phyloP scores from a whole-genome alignment of 1,284 basidiomycete genomes.

The Cryptococcus depauperatus region DNA sequence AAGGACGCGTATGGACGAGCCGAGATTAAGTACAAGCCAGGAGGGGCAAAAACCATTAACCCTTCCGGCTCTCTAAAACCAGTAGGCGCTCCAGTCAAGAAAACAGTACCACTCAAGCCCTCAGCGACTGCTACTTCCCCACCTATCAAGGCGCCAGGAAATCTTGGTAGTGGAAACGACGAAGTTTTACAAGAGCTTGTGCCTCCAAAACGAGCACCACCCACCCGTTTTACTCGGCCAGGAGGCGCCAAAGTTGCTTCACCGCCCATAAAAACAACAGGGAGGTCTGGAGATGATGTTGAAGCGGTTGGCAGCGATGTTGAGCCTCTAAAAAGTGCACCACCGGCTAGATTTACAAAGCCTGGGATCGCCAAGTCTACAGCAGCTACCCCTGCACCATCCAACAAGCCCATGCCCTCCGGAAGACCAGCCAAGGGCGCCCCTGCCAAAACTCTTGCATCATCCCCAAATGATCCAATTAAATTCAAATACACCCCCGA shows the following conservation, averaged over 20 bases:
- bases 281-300: not conserved
- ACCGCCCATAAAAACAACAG: not conserved
- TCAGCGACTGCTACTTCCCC: conserved; percentile 19
- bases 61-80: conserved; percentile 48
- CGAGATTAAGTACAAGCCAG: conserved; percentile 72
- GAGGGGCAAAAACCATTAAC: conserved; percentile 49
- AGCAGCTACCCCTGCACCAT: conserved; percentile 17
- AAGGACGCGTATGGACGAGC: conserved; percentile 88
- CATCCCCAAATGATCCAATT: conserved; percentile 61
- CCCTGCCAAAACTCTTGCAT: conserved; percentile 52
- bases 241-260: conserved; percentile 13
- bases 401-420: conserved; percentile 12
- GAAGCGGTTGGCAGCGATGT: not conserved
- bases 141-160: conserved; percentile 24
- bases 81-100: conserved; percentile 48
- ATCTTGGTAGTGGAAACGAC: conserved; percentile 15
- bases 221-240: conserved; percentile 27
- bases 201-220: conserved; percentile 24
- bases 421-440: conserved; percentile 38
- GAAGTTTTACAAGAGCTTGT: conserved; percentile 21
- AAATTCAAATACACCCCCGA: conserved; percentile 88
- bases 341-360: not conserved
- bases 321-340: not conserved
- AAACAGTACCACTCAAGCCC: conserved; percentile 23
- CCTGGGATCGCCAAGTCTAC: conserved; percentile 6